Conservation (phyloP, 257 asterid genomes). For the Verbascum thapsus region DNA sequence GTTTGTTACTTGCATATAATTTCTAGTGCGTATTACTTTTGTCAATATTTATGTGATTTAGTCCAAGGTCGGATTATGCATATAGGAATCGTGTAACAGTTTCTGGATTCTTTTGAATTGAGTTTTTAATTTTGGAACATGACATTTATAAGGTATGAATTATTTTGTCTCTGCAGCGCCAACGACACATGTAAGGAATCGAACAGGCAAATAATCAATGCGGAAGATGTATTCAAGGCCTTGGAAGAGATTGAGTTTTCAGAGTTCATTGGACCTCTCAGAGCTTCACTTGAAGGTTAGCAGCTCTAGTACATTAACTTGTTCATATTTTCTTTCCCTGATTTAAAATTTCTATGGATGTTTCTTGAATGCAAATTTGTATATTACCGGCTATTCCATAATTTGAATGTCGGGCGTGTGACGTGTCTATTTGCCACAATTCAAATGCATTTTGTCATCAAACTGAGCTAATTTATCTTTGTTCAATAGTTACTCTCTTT, state of each 20-base stretch:
- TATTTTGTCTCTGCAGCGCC: constrained; percentile 49
- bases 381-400: no score
- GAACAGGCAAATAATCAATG: constrained; percentile 74
- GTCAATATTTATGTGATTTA: no score
- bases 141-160: not conserved
- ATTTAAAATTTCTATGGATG: no score
- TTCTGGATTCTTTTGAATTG: not conserved
- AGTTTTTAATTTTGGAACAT: not conserved
- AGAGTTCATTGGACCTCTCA: constrained; percentile 78
- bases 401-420: no score
- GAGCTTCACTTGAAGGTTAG: constrained; percentile 83
- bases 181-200: constrained; percentile 89
- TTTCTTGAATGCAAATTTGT: no score
- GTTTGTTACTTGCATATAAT: no score
- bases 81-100: no score
- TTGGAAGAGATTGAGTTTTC: constrained; percentile 87
- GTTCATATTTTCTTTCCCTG: not conserved
- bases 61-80: no score
- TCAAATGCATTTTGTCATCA: not conserved
- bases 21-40: no score
- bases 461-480: not conserved
- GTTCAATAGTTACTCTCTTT: not conserved
- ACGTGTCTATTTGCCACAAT: no score
- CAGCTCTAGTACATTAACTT: not conserved
- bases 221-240: constrained; percentile 94